Evolutionary conservation across 176 grass and related monocot species (phyloP).

Genomic region (Cocos nucifera): DNA sequence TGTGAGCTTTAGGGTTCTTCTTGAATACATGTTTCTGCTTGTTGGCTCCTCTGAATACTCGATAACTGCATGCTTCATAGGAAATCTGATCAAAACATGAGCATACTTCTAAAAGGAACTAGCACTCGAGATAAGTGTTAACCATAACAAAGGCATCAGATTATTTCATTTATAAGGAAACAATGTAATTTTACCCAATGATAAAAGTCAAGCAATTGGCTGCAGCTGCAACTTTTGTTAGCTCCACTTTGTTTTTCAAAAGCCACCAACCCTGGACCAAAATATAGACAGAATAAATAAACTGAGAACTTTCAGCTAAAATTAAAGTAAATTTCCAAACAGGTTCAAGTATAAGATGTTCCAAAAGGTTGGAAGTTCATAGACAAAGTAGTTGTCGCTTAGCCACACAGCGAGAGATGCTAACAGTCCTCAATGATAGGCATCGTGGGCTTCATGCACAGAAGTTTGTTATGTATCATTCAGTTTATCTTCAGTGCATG

Average conservation of each 20-base stretch:
- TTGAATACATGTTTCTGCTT: conserved; percentile 96
- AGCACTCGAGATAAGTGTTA: conserved; percentile 3
- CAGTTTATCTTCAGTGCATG: too few species aligned
- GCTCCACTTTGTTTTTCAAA: conserved; percentile 67
- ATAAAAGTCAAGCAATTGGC: conserved; percentile 66
- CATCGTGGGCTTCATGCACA: too few species aligned
- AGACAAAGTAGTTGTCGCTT: too few species aligned
- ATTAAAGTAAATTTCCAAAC: not conserved
- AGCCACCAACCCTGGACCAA: conserved; percentile 87
- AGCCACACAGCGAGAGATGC: too few species aligned
- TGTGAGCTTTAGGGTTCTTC: conserved; percentile 80
- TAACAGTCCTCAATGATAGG: too few species aligned
- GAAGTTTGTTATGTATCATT: too few species aligned
- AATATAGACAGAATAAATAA: conserved; percentile 7
- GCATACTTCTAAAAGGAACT: conserved; percentile 1
- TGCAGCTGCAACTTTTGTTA: conserved; percentile 38
- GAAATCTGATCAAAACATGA: conserved; percentile 8
- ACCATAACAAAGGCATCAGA: too few species aligned
- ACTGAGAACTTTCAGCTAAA: not conserved
- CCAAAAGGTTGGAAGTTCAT: not conserved
- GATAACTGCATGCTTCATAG: conserved; percentile 40
- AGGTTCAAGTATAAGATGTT: not conserved
- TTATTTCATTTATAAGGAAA: not conserved
- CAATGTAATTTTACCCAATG: conserved; percentile 40
- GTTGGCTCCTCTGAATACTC: conserved; percentile 89